Evolutionary conservation across 1,284 basidiomycete species (phyloP).

Genomic region (Puccinia hordei): DNA sequence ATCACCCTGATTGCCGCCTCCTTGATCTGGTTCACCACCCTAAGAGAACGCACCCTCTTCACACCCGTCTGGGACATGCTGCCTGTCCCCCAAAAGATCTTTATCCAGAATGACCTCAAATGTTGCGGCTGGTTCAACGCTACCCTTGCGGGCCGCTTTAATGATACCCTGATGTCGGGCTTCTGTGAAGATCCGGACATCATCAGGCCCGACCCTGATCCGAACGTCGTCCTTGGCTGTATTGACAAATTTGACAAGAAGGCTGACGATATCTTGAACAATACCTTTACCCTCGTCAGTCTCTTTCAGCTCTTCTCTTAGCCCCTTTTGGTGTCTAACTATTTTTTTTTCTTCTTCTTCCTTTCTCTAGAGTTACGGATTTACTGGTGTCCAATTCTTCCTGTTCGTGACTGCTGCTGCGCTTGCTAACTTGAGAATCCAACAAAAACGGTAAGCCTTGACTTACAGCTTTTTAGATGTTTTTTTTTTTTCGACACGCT

Average conservation of each 20-base stretch:
- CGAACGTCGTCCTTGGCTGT: conserved; percentile 45
- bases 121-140: conserved; percentile 51
- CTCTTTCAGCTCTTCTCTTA: background rate
- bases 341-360: background rate
- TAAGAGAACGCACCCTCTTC: conserved; percentile 26
- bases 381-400: conserved; percentile 42
- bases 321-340: background rate
- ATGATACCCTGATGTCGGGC: conserved; percentile 2
- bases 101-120: conserved; percentile 40
- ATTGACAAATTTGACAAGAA: conserved; percentile 36
- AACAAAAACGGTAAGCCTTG: conserved; percentile 40
- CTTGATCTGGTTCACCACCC: conserved; percentile 44
- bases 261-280: conserved; percentile 48
- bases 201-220: conserved; percentile 35
- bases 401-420: conserved; percentile 29
- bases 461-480: background rate
- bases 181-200: conserved; percentile 43
- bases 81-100: conserved; percentile 21
- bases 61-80: conserved; percentile 34
- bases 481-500: too few relatives aligned
- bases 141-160: conserved; percentile 26
- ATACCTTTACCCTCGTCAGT: conserved; percentile 45
- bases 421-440: conserved; percentile 44
- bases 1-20: conserved; percentile 36
- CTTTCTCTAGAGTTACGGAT: conserved; percentile 38